phyloP scores from a whole-genome alignment of 2,329 filamentous ascomycete species.

The Phaeomoniella chlamydospora region DNA sequence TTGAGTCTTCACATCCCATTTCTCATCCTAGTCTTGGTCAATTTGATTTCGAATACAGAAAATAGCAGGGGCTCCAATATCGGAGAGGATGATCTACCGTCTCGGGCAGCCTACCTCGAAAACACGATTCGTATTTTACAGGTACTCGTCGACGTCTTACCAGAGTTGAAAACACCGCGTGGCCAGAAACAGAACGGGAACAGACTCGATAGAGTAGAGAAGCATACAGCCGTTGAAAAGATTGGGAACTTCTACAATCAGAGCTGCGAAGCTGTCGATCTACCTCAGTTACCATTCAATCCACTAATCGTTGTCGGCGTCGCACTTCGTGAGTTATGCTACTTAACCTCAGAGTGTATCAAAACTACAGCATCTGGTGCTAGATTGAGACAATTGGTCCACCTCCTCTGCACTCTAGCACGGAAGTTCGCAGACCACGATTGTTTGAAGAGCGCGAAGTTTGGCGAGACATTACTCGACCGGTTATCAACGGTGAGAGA shows the following conservation, averaged over 20 bases:
- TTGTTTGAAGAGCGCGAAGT: neutral
- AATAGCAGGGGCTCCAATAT: too few species aligned
- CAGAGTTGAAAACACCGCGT: neutral
- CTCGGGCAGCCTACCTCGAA: too few species aligned
- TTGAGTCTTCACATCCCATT: slow-evolving; percentile 70
- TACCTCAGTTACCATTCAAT: slow-evolving; percentile 42
- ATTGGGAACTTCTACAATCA: slow-evolving; percentile 46
- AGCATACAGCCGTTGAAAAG: neutral
- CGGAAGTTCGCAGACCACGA: neutral
- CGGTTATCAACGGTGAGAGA: too few species aligned
- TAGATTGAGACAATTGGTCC: neutral
- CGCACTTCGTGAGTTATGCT: neutral
- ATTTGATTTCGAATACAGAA: too few species aligned
- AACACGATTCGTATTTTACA: neutral
- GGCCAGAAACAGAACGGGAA: neutral
- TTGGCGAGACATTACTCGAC: too few species aligned
- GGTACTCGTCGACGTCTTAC: neutral
- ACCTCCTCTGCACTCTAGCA: neutral
- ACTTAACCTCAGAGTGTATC: neutral
- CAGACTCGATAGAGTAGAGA: too few species aligned
- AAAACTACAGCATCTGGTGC: neutral
- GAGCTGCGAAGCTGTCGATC: slow-evolving; percentile 56
- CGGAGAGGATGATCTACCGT: too few species aligned
- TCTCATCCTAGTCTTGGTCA: slow-evolving; percentile 42
- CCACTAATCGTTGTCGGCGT: neutral